These are phyloP conservation scores for Rhodofomes roseus DNA, from an alignment of 1,284 basidiomycete genomes.

Conservation along the genomic window DNA sequence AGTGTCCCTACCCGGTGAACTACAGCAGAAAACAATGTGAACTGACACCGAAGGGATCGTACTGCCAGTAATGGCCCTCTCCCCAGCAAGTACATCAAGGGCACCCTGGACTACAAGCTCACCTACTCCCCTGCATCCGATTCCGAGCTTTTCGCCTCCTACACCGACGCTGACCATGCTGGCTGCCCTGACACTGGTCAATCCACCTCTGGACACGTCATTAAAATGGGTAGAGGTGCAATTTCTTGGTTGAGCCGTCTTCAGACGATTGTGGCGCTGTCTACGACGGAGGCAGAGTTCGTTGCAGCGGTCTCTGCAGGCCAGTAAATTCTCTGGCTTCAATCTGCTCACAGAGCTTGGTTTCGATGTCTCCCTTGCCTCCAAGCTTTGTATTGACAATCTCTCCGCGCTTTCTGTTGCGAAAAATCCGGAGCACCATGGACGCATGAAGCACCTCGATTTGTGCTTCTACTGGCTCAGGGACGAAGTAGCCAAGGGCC, in stretches of 20 bases:
- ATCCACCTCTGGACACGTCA: neutral
- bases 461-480: constrained; percentile 13
- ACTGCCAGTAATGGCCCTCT: too few species aligned
- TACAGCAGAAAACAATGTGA: too few species aligned
- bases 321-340: constrained; percentile 11
- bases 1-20: too few species aligned
- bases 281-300: constrained; percentile 25
- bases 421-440: constrained; percentile 10
- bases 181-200: constrained; percentile 8
- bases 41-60: too few species aligned
- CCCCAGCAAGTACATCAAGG: constrained; percentile 16
- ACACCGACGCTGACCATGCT: neutral
- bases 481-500: constrained; percentile 7
- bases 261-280: constrained; percentile 19
- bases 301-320: constrained; percentile 9
- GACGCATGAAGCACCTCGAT: constrained; percentile 14
- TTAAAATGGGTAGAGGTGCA: neutral
- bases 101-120: neutral
- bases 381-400: constrained; percentile 9
- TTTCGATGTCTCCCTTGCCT: neutral
- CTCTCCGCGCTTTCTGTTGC: constrained; percentile 12
- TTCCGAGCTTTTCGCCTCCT: neutral
- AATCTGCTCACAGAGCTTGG: constrained; percentile 7
- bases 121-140: neutral
- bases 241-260: constrained; percentile 18